Evolutionary conservation across 2,329 filamentous ascomycete species (phyloP).

Genomic region (Talaromyces sp.): DNA sequence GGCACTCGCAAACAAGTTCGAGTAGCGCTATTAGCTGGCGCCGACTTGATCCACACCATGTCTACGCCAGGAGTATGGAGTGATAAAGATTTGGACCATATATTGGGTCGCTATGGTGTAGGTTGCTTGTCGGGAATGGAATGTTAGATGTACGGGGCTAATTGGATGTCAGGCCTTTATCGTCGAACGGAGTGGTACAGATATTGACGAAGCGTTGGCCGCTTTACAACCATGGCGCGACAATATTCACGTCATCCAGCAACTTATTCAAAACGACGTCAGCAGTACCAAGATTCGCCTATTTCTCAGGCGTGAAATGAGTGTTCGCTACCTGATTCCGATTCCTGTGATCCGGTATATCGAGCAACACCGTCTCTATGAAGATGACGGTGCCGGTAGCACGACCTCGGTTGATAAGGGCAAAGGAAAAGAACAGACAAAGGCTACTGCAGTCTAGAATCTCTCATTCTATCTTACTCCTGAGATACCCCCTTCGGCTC

Average conservation of each 20-base stretch:
- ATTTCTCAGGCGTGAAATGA: constrained; percentile 73
- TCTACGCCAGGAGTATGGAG: constrained; percentile 71
- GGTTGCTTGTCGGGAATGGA: constrained; percentile 17
- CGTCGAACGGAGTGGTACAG: constrained; percentile 81
- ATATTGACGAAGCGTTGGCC: constrained; percentile 82
- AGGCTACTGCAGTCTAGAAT: constrained; percentile 4
- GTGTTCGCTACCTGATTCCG: constrained; percentile 70
- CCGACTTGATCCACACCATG: constrained; percentile 70
- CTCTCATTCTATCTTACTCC: background rate
- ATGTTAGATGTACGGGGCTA: background rate
- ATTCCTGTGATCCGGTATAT: constrained; percentile 71
- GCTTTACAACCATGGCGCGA: constrained; percentile 75
- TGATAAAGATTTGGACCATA: constrained; percentile 77
- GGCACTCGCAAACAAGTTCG: constrained; percentile 62
- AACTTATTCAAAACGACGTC: constrained; percentile 81
- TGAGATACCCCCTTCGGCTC: background rate
- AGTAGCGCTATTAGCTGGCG: constrained; percentile 77
- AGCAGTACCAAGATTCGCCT: constrained; percentile 77
- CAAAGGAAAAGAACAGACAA: constrained; percentile 25
- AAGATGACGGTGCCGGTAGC: constrained; percentile 42
- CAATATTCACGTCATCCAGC: constrained; percentile 82
- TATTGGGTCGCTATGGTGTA: constrained; percentile 70
- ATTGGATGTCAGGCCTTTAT: constrained; percentile 57
- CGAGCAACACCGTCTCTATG: constrained; percentile 60
- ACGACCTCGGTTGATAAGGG: constrained; percentile 29